A percentile compares a stretch with the other conserved stretches of the same genome.
Evolutionary conservation across 2,329 filamentous ascomycete species (phyloP).

Genomic region (Macroventuria anomochaeta): DNA sequence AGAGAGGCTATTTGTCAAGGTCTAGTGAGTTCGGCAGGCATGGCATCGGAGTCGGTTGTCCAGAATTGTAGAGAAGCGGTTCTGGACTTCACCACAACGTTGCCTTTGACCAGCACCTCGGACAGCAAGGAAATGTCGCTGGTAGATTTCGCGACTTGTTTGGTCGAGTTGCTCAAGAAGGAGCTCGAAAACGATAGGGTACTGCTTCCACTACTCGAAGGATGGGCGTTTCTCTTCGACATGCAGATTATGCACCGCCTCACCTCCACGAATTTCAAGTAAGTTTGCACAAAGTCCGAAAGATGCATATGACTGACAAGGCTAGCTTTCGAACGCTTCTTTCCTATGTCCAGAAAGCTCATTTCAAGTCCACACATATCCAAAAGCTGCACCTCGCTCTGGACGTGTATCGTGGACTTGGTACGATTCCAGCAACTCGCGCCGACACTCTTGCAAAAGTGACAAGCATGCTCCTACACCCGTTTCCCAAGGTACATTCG

Average conservation of each 20-base stretch:
- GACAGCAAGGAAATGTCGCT: conserved; percentile 28
- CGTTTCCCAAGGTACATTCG: conserved; percentile 72
- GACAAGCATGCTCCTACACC: conserved; percentile 75
- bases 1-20: conserved; percentile 65
- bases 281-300: conserved; percentile 24
- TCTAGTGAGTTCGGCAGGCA: conserved; percentile 74
- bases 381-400: conserved; percentile 81
- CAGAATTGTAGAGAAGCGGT: conserved; percentile 72
- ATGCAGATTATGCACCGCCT: conserved; percentile 53
- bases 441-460: conserved; percentile 71
- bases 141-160: conserved; percentile 31
- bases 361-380: conserved; percentile 83
- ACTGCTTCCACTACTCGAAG: conserved; percentile 76
- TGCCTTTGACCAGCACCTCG: conserved; percentile 23
- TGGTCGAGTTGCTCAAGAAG: conserved; percentile 39
- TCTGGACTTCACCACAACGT: conserved; percentile 50
- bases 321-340: conserved; percentile 66
- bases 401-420: conserved; percentile 77
- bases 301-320: neutral
- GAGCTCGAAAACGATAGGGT: conserved; percentile 67
- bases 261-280: conserved; percentile 60
- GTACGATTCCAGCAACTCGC: conserved; percentile 57
- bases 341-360: conserved; percentile 74
- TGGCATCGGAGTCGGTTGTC: conserved; percentile 77
- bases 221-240: conserved; percentile 72